Evolutionary conservation across 2,329 filamentous ascomycete species (phyloP), one percentile per base, ranked within the genome.

Genomic region (Colletotrichum magnum): DNA sequence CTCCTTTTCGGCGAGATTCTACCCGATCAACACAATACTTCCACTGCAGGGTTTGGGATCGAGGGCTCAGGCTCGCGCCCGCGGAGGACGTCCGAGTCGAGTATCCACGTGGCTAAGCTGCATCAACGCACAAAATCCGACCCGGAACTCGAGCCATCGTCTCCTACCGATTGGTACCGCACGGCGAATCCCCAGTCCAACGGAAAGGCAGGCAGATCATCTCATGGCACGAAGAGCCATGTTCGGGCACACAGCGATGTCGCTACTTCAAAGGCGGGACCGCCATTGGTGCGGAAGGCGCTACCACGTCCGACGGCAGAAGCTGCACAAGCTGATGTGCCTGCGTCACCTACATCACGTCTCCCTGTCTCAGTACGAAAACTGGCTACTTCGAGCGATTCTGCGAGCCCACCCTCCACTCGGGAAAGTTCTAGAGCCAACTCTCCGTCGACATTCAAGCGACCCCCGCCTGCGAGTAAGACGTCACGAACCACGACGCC

Each of bases 1-100:
- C 87, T 93, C 43, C 81, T 95, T 21, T 95, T 95, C 81, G 93
- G 93, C 45, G 93, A 95, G 79, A 87, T 95, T 73, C 81, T 90
- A 32, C 86, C 89, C n/a, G 84, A 89, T 45, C 85, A 89, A 73
- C 84, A 84, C 74, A 84, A 88, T 72, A 76, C 84, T 28, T 79
- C 83, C 21, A 81, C 86, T 57, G 82, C 84, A 59, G 90, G 89
- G 5, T 90, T 89, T 80, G 91, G 90, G 59, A 92, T 92, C 72
- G 83, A 87, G 69, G 75, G 73, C 58, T 71, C 68, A n/a, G 78
- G 79, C 41, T 75, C 82, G 58, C 82, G 86, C 58, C 83, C 85
- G 69, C 84, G 91, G 71, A 87, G 91, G 78, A 91, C 90, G 24
- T 93, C 92, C 51, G 93, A 95, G 75, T 91, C 92, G n/a, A 90